These are phyloP conservation scores for Zymoseptoria pseudotritici DNA, from an alignment of 2,329 filamentous ascomycete genomes.

Conservation along the genomic window DNA sequence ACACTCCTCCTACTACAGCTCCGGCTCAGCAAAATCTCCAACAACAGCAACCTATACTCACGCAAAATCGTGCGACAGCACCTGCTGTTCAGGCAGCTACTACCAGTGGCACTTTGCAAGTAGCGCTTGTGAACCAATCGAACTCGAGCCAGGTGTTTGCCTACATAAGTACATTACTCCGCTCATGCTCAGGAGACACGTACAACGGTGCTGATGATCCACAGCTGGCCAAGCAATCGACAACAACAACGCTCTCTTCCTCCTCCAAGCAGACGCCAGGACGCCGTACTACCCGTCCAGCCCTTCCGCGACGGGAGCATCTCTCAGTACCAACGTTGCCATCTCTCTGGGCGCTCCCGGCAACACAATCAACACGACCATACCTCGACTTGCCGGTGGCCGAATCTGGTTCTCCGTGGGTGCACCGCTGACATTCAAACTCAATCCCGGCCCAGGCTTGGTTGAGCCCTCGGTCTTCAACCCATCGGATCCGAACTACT, in stretches of 20 bases:
- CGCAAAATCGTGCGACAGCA: constrained; percentile 8
- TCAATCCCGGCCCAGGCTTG: constrained; percentile 32
- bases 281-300: constrained; percentile 31
- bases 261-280: constrained; percentile 29
- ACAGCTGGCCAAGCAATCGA: constrained; percentile 30
- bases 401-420: constrained; percentile 33
- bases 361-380: constrained; percentile 26
- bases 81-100: constrained; percentile 16
- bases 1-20: neutral
- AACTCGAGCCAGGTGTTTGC: constrained; percentile 28
- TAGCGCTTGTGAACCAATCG: constrained; percentile 28
- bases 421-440: constrained; percentile 26
- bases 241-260: constrained; percentile 27
- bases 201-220: constrained; percentile 1
- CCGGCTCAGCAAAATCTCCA: constrained; percentile 3
- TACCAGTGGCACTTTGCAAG: constrained; percentile 22
- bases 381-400: constrained; percentile 31
- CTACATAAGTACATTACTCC: constrained; percentile 44
- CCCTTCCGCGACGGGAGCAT: constrained; percentile 26
- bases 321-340: constrained; percentile 34
- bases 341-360: constrained; percentile 37
- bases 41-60: constrained; percentile 3
- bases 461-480: constrained; percentile 33
- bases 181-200: neutral
- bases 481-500: constrained; percentile 37